phyloP scores from a whole-genome alignment of 2,329 filamentous ascomycete species.

The Juglanconis juglandina region DNA sequence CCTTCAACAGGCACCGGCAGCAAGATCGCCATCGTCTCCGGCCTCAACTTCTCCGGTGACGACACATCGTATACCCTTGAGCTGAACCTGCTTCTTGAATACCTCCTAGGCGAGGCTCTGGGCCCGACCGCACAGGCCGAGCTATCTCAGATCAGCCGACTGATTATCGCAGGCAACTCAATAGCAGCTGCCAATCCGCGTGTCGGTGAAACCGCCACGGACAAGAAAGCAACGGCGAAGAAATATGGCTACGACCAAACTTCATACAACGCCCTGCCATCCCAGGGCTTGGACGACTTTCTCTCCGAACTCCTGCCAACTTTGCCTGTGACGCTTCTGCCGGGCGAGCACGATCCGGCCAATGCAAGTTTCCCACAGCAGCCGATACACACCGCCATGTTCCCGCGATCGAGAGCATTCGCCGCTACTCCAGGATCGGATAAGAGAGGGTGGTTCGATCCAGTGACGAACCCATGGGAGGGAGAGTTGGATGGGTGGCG shows the following conservation, averaged over 20 bases:
- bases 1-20: slow-evolving; percentile 34
- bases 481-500: slow-evolving; percentile 88
- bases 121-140: slow-evolving; percentile 56
- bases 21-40: slow-evolving; percentile 82
- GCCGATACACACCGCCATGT: slow-evolving; percentile 88
- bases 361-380: slow-evolving; percentile 90
- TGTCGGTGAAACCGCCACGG: slow-evolving; percentile 4
- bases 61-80: slow-evolving; percentile 69
- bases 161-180: slow-evolving; percentile 91
- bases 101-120: slow-evolving; percentile 77
- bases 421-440: slow-evolving; percentile 42
- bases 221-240: slow-evolving; percentile 53
- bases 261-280: slow-evolving; percentile 82
- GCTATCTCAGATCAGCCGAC: slow-evolving; percentile 68
- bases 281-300: slow-evolving; percentile 78
- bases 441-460: slow-evolving; percentile 74
- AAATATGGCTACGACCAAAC: slow-evolving; percentile 95
- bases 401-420: slow-evolving; percentile 72
- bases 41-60: slow-evolving; percentile 75
- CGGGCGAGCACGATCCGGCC: slow-evolving; percentile 80
- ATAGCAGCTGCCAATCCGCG: slow-evolving; percentile 44
- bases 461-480: slow-evolving; percentile 90
- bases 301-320: slow-evolving; percentile 77
- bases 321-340: slow-evolving; percentile 83
- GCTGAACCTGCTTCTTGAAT: slow-evolving; percentile 78